A percentile compares a stretch with the other conserved stretches of the same genome.
These are phyloP conservation scores for Fonsecaea erecta DNA, from an alignment of 2,329 filamentous ascomycete species.

Conservation along the genomic window DNA sequence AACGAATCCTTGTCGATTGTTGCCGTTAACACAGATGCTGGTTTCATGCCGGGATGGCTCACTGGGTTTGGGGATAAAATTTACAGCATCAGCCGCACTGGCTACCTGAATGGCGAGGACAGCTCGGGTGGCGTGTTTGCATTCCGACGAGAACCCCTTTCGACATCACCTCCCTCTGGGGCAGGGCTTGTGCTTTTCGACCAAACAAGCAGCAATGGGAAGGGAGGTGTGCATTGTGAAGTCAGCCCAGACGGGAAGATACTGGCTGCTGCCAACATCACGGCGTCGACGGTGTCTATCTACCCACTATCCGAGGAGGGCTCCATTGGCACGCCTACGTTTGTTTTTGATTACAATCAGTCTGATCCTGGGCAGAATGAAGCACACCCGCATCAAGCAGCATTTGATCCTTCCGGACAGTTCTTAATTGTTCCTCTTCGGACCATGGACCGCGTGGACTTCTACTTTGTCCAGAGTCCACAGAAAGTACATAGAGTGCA, in stretches of 20 bases:
- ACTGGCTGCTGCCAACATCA: conserved; percentile 17
- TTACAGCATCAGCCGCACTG: conserved; percentile 23
- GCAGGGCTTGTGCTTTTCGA: conserved; percentile 7
- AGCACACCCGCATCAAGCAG: conserved; percentile 22
- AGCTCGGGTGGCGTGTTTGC: conserved; percentile 16
- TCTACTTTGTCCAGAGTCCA: conserved; percentile 7
- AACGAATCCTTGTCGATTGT: conserved; percentile 19
- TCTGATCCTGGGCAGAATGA: conserved; percentile 10
- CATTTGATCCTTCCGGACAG: conserved; percentile 22
- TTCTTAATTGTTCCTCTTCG: conserved; percentile 22
- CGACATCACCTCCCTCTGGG: not conserved
- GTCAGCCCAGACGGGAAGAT: conserved; percentile 15
- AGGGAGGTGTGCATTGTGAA: conserved; percentile 23
- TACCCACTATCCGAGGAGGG: conserved; percentile 16
- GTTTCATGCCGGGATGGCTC: conserved; percentile 22
- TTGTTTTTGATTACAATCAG: conserved; percentile 19
- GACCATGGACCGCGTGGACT: conserved; percentile 17
- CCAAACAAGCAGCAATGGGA: conserved; percentile 19
- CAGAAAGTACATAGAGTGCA: conserved; percentile 10
- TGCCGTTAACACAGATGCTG: conserved; percentile 15
- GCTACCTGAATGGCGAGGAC: not conserved
- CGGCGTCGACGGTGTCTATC: conserved; percentile 19
- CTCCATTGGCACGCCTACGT: conserved; percentile 9
- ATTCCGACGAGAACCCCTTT: not conserved
- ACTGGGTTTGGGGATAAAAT: conserved; percentile 12